These are phyloP conservation scores for Ophiostoma sp. DNA, from an alignment of 2,329 filamentous ascomycete genomes.

Conservation along the genomic window DNA sequence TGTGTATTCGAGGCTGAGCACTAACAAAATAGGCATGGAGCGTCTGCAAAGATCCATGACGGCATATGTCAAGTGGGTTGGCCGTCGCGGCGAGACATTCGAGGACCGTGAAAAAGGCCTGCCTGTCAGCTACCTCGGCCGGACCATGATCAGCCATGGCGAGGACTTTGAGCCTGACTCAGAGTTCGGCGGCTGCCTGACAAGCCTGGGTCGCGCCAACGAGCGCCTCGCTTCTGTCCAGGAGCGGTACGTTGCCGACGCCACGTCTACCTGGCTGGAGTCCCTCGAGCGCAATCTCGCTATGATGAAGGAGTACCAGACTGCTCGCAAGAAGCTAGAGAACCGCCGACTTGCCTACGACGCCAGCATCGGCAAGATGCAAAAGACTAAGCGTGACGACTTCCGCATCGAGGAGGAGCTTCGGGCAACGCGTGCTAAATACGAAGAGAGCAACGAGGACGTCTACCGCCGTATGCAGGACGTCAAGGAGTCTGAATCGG, in stretches of 20 bases:
- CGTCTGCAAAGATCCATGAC: conserved; percentile 81
- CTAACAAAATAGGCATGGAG: conserved; percentile 61
- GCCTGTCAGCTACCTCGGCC: conserved; percentile 72
- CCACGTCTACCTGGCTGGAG: conserved; percentile 81
- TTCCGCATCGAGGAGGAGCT: conserved; percentile 91
- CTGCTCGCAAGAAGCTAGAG: conserved; percentile 89
- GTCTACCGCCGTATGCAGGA: conserved; percentile 91
- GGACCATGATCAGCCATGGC: conserved; percentile 80
- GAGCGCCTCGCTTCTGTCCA: conserved; percentile 82
- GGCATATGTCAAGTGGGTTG: conserved; percentile 79
- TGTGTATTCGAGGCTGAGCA: not conserved
- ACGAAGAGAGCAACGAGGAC: conserved; percentile 91
- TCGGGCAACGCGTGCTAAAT: conserved; percentile 85
- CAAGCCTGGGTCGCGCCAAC: conserved; percentile 75
- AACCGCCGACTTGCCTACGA: conserved; percentile 84
- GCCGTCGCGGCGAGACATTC: conserved; percentile 69
- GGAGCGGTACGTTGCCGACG: conserved; percentile 72
- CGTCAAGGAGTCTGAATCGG: conserved; percentile 84
- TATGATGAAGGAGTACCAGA: conserved; percentile 97
- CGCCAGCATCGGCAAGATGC: conserved; percentile 80
- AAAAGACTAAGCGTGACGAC: conserved; percentile 90
- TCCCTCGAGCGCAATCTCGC: conserved; percentile 82
- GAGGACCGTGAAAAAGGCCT: conserved; percentile 86
- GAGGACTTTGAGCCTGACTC: conserved; percentile 90
- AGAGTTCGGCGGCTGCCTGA: conserved; percentile 82